Evolutionary conservation across 768 basidiomycete species (phyloP).

Genomic region (Tricholoma hemisulphureum): DNA sequence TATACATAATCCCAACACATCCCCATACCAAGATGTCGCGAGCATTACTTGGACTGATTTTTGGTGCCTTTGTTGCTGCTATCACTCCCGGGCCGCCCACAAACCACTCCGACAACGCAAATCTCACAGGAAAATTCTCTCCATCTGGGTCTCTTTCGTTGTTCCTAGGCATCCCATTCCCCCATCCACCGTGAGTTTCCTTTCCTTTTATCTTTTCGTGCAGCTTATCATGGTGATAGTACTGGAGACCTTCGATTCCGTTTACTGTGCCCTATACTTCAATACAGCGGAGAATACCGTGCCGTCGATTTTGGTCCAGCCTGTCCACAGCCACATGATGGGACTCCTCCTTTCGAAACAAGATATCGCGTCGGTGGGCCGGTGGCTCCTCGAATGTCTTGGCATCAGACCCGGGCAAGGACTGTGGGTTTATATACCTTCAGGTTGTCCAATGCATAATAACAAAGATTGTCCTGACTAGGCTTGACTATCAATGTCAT

Average conservation of each 20-base stretch:
- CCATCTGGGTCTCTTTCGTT: conserved; percentile 32
- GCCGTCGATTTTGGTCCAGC: conserved; percentile 43
- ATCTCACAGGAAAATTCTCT: conserved; percentile 36
- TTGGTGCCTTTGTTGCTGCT: neutral
- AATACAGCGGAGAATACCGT: conserved; percentile 36
- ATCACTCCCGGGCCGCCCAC: conserved; percentile 23
- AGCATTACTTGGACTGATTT: conserved; percentile 2
- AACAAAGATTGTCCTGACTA: conserved; percentile 21
- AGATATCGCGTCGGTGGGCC: neutral
- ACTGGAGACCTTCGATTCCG: conserved; percentile 42
- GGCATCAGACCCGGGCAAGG: conserved; percentile 21
- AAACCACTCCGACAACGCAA: conserved; percentile 42
- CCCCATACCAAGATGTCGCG: neutral
- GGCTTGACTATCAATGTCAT: conserved; percentile 46
- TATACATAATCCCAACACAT: too few relatives aligned
- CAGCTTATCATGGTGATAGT: conserved; percentile 18
- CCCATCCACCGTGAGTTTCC: conserved; percentile 44
- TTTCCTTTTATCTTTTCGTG: neutral
- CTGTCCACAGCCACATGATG: conserved; percentile 43
- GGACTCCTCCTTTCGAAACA: neutral
- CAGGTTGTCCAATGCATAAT: conserved; percentile 14
- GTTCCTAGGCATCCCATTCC: conserved; percentile 52
- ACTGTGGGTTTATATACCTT: conserved; percentile 42
- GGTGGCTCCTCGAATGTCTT: too few relatives aligned
- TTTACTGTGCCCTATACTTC: conserved; percentile 36